Conservation (phyloP, 345 rosid genomes). For the Geranium brycei region DNA sequence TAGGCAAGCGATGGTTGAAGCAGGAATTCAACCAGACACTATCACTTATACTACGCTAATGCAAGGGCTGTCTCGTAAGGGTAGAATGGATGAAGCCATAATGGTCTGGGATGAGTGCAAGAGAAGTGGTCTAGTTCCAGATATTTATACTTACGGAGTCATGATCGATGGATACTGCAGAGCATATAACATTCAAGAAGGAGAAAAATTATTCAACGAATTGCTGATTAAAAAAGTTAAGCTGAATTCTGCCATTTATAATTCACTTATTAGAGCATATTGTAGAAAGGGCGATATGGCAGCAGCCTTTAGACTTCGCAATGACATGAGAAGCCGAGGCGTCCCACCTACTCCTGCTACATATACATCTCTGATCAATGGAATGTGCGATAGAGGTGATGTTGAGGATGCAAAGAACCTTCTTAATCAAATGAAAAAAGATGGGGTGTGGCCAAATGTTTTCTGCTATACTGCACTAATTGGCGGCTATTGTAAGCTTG, state of each 20-base stretch:
- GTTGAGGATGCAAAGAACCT: slow-evolving; percentile 42
- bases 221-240: slow-evolving; percentile 27
- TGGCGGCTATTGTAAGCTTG: slow-evolving; percentile 57
- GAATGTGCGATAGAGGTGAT: slow-evolving; percentile 41
- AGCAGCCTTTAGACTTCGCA: slow-evolving; percentile 36
- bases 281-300: slow-evolving; percentile 38
- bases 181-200: slow-evolving; percentile 52
- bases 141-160: slow-evolving; percentile 48
- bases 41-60: slow-evolving; percentile 47
- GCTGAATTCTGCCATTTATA: slow-evolving; percentile 47
- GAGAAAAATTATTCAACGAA: slow-evolving; percentile 44
- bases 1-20: slow-evolving; percentile 49
- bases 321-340: slow-evolving; percentile 53
- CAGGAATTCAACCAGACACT: slow-evolving; percentile 52
- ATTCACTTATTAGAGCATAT: slow-evolving; percentile 43
- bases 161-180: slow-evolving; percentile 69
- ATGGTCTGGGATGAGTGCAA: slow-evolving; percentile 46
- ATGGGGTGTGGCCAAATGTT: slow-evolving; percentile 53
- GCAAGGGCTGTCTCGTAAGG: slow-evolving; percentile 35
- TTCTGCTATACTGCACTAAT: slow-evolving; percentile 64
- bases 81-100: slow-evolving; percentile 52
- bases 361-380: slow-evolving; percentile 59
- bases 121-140: slow-evolving; percentile 33
- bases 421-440: slow-evolving; percentile 46
- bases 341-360: slow-evolving; percentile 38